Evolutionary conservation across 2,329 filamentous ascomycete species (phyloP), one percentile per base, ranked within the genome.

Genomic region (Mollisiaceae sp.): DNA sequence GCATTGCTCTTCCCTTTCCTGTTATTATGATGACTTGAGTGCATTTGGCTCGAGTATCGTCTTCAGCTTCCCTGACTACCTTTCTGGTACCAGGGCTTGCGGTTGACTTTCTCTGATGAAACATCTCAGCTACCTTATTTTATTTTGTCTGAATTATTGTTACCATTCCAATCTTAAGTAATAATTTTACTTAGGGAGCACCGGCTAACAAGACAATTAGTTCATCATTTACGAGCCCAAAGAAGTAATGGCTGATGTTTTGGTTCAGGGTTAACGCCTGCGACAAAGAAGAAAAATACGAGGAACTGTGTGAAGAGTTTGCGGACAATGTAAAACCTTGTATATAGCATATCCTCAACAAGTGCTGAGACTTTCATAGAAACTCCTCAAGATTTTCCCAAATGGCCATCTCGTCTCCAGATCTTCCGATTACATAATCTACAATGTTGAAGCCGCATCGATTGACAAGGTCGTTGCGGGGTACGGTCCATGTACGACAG

Each of bases 21-120:
- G 57, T 36, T 75, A 75, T 78, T 78, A 93, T 96, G 94, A 98
- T 98, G 94, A 98, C 94, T 93, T 94, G 94, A 98, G 94, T 94
- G 94, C 94, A 98, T 98, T 98, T 98, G 94, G 94, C 94, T 98
- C 93, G 94, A 98, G 94, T 86, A 97, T 93, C 88, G 88, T 83
- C 80, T 82, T 84, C 82, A 81, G 82, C 77, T 79, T 75, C 80
- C 80, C 82, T 82, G 83, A 83, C 80, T 82, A 83, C 90, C 91
- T 89, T 97, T 90, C 86, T 94, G 92, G 90, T 84, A 80, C 82
- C 81, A 81, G 81, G 82, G 74, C 76, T 77, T 72, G 82, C 79
- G 78, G 82, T 82, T 82, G 82, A 83, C 86, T 87, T 90, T 97
- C 94, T 86, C 87, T 97, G 94, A 97, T 97, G 94, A 96, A 91